Conservation (phyloP, 2,329 filamentous ascomycete genomes). For the Penicillium sp. region DNA sequence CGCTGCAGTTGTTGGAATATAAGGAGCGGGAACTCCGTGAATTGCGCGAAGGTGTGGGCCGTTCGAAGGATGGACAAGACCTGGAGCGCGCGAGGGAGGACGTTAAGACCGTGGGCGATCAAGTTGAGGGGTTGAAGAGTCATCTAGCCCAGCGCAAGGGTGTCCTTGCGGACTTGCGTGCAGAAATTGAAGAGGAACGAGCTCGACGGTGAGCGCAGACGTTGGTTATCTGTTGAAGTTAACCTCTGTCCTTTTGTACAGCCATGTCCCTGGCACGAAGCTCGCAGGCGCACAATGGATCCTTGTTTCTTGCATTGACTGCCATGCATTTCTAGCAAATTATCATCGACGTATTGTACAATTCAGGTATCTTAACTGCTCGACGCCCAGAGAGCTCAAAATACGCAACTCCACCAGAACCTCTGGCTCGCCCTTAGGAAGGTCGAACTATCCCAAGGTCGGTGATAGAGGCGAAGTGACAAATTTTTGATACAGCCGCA, state of each 20-base stretch:
- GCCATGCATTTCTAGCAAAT: neutral
- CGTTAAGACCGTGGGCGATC: constrained; percentile 84
- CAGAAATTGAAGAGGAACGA: constrained; percentile 87
- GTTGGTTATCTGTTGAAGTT: neutral
- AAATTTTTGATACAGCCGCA: neutral
- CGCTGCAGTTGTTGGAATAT: constrained; percentile 92
- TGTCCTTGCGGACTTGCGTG: constrained; percentile 70
- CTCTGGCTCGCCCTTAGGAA: neutral
- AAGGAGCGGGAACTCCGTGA: constrained; percentile 76
- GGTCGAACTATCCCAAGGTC: neutral
- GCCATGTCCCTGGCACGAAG: constrained; percentile 34
- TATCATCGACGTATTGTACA: neutral
- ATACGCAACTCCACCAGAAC: neutral
- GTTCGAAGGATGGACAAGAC: constrained; percentile 63
- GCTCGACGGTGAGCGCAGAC: constrained; percentile 40
- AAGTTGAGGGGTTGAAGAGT: constrained; percentile 83
- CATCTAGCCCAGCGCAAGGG: constrained; percentile 77
- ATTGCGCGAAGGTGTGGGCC: constrained; percentile 60
- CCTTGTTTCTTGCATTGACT: constrained; percentile 10
- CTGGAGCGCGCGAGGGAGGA: constrained; percentile 80
- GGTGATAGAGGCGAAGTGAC: neutral
- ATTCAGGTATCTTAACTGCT: neutral
- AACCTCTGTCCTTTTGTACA: constrained; percentile 26
- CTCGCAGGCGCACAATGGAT: constrained; percentile 33
- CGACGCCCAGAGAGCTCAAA: neutral